These are phyloP conservation scores for Crithidia acanthocephali DNA, from an alignment of 208 protist genomes.

Conservation along the genomic window DNA sequence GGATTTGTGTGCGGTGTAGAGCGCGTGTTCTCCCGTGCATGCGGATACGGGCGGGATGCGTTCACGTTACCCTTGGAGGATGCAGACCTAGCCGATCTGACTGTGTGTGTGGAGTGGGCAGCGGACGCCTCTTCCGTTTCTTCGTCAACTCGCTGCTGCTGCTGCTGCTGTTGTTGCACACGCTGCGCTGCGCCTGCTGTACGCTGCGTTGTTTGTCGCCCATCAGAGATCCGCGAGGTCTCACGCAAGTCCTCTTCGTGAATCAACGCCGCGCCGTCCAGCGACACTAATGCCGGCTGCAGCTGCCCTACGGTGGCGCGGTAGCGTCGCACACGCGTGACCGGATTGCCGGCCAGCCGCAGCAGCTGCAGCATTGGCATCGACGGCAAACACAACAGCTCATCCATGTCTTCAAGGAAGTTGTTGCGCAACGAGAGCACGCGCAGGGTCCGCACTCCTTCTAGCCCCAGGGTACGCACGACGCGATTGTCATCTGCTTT, in stretches of 20 bases:
- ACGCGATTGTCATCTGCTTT: constrained; percentile 77
- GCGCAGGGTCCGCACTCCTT: constrained; percentile 56
- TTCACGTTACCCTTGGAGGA: no score
- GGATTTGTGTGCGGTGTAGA: no score
- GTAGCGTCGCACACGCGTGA: constrained; percentile 56
- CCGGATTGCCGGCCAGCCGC: constrained; percentile 59
- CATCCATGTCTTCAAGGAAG: constrained; percentile 73
- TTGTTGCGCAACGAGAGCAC: constrained; percentile 71
- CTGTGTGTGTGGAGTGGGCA: no score
- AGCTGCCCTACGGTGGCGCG: constrained; percentile 47
- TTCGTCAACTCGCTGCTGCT: no score
- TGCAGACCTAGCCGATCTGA: no score
- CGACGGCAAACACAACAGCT: constrained; percentile 59
- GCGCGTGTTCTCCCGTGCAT: no score
- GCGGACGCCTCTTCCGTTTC: no score
- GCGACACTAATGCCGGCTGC: constrained; percentile 52
- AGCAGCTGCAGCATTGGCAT: constrained; percentile 65
- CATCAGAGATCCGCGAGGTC: not conserved
- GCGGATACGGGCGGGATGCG: no score
- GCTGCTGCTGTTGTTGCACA: no score
- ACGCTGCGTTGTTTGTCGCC: no score
- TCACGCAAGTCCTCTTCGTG: constrained; percentile 7
- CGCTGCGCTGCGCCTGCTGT: no score
- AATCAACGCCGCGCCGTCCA: constrained; percentile 72
- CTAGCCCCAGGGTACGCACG: constrained; percentile 48